phyloP scores from a whole-genome alignment of 345 rosid species.

The Aquilaria malaccensis region DNA sequence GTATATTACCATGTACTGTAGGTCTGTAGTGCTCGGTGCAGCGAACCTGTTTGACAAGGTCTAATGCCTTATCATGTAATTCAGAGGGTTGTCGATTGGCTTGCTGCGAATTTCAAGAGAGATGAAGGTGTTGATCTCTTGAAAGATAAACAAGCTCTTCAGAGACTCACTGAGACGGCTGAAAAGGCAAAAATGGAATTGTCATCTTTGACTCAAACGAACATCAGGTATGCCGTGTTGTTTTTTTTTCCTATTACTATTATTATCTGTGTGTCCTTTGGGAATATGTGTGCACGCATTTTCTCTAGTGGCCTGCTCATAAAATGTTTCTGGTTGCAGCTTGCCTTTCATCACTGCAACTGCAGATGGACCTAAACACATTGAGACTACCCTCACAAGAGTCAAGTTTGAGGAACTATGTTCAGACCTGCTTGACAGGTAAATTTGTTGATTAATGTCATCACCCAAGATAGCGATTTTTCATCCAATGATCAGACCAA shows the following conservation, averaged over 20 bases:
- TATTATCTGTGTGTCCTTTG: not conserved
- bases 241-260: not conserved
- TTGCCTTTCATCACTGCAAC: slow-evolving; percentile 99
- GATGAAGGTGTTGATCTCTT: slow-evolving; percentile 94
- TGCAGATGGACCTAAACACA: slow-evolving; percentile 97
- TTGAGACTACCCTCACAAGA: slow-evolving; percentile 86
- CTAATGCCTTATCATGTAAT: not conserved
- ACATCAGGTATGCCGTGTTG: slow-evolving; percentile 44
- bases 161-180: slow-evolving; percentile 88
- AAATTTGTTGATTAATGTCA: not conserved
- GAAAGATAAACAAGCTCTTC: slow-evolving; percentile 98
- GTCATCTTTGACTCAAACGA: slow-evolving; percentile 84
- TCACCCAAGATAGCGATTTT: not conserved
- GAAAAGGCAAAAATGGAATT: slow-evolving; percentile 99
- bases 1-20: not conserved
- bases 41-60: not conserved
- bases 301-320: not conserved
- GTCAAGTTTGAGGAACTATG: slow-evolving; percentile 92
- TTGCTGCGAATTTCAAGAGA: slow-evolving; percentile 61
- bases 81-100: slow-evolving; percentile 98
- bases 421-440: slow-evolving; percentile 90
- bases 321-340: slow-evolving; percentile 24
- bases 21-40: not conserved
- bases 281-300: too few relatives aligned
- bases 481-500: not conserved